Percentiles rank a stretch among this genome's conserved stretches.
phyloP scores from a whole-genome alignment of 306 rosid species.

The Sicyos edulis region DNA sequence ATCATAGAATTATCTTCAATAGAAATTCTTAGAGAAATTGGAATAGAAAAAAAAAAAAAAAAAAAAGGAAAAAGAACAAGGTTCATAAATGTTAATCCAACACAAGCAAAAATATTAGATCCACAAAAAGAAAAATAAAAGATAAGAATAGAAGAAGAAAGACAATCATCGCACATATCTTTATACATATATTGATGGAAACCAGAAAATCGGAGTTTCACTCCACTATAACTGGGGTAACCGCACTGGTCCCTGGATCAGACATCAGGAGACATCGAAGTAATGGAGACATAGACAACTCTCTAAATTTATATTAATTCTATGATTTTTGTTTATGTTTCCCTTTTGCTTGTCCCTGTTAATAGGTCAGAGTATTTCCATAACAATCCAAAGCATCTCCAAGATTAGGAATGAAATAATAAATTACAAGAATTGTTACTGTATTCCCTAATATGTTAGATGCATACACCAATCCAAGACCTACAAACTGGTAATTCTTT shows the following conservation, averaged over 20 bases:
- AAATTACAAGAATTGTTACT: background rate
- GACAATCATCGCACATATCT: background rate
- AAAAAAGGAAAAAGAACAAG: too few species aligned
- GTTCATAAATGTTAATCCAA: background rate
- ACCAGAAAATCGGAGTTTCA: too few species aligned
- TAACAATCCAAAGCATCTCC: background rate
- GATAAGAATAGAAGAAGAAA: background rate
- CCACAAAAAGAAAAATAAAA: background rate
- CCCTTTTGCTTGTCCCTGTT: background rate
- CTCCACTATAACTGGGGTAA: too few species aligned
- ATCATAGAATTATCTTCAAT: background rate
- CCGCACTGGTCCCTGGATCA: too few species aligned
- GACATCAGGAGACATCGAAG: too few species aligned
- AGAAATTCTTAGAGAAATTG: background rate
- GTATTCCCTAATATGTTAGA: background rate
- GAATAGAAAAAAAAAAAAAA: background rate
- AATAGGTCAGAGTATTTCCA: background rate
- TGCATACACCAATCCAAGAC: background rate
- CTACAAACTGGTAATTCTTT: too few species aligned
- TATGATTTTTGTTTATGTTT: constrained; percentile 1
- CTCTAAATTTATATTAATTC: background rate
- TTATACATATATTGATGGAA: background rate
- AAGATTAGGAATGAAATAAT: background rate
- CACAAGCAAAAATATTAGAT: background rate
- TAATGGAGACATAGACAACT: background rate